Percentiles rank a stretch among this genome's conserved stretches.
phyloP scores from a whole-genome alignment of 2,329 filamentous ascomycete genomes.

The Penicillium sp. region DNA sequence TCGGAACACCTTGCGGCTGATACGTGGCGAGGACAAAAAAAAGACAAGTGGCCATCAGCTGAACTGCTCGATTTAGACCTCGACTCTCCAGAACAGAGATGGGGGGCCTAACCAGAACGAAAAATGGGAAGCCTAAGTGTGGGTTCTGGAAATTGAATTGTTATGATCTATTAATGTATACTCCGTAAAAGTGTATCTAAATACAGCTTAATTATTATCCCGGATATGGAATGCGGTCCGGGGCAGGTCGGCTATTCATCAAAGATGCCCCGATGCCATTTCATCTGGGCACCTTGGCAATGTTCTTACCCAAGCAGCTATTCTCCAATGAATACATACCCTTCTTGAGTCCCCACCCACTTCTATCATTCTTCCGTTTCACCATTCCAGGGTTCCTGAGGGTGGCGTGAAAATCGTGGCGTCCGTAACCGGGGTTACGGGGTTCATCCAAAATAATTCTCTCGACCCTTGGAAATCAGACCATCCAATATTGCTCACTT shows the following conservation, averaged over 20 bases:
- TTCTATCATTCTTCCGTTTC: not conserved
- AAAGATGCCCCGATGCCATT: too few species aligned
- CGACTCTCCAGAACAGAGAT: too few species aligned
- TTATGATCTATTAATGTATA: not conserved
- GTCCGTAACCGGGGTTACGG: not conserved
- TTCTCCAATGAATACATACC: not conserved
- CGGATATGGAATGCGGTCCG: not conserved
- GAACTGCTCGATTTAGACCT: not conserved
- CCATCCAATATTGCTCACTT: not conserved
- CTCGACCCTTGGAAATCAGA: not conserved
- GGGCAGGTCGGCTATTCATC: not conserved
- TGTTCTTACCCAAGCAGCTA: not conserved
- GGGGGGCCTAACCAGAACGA: not conserved
- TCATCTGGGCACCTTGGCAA: not conserved
- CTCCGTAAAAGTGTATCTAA: not conserved
- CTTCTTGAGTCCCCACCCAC: not conserved
- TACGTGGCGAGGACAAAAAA: not conserved
- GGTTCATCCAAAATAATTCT: not conserved
- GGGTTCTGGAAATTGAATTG: not conserved
- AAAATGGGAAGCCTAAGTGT: not conserved
- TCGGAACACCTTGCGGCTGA: not conserved
- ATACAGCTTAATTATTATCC: not conserved
- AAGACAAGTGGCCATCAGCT: not conserved
- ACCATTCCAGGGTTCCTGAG: not conserved
- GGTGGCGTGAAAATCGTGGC: not conserved